These are phyloP conservation scores for Incumbomyces delicatus DNA, from an alignment of 2,329 filamentous ascomycete species.

Conservation along the genomic window DNA sequence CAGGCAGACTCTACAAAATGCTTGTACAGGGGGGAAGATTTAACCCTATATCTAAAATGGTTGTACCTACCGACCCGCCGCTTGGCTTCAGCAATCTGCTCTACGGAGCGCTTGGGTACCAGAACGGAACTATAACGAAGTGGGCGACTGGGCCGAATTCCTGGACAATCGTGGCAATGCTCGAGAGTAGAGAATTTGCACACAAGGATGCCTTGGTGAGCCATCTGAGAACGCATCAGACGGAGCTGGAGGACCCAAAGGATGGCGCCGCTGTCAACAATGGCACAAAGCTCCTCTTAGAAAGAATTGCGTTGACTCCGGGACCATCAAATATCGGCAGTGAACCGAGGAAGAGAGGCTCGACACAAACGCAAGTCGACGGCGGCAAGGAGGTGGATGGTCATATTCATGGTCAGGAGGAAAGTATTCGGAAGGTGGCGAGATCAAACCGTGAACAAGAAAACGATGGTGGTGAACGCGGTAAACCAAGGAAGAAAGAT, in stretches of 20 bases:
- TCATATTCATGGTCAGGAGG: no score
- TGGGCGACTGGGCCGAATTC: slow-evolving; percentile 84
- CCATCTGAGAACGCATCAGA: slow-evolving; percentile 62
- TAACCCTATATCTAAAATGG: slow-evolving; percentile 60
- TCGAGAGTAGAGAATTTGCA: slow-evolving; percentile 65
- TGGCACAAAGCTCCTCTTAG: slow-evolving; percentile 36
- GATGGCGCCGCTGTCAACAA: slow-evolving; percentile 46
- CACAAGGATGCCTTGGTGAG: slow-evolving; percentile 58
- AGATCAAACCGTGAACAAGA: no score
- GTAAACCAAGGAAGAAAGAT: no score
- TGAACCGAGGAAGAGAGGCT: background rate
- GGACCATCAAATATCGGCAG: background rate
- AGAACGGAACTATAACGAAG: slow-evolving; percentile 48
- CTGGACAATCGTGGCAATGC: slow-evolving; percentile 72
- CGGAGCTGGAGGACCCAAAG: slow-evolving; percentile 52
- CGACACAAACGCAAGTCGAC: no score
- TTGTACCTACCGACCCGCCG: slow-evolving; percentile 60
- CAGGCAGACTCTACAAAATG: slow-evolving; percentile 79
- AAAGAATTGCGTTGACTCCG: slow-evolving; percentile 20
- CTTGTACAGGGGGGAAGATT: slow-evolving; percentile 83
- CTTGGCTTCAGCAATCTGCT: slow-evolving; percentile 71
- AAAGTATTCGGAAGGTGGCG: no score
- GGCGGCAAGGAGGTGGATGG: no score
- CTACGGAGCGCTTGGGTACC: slow-evolving; percentile 58
- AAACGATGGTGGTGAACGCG: no score